phyloP scores from a whole-genome alignment of 2,329 filamentous ascomycete genomes.

The Aspergillus latus region DNA sequence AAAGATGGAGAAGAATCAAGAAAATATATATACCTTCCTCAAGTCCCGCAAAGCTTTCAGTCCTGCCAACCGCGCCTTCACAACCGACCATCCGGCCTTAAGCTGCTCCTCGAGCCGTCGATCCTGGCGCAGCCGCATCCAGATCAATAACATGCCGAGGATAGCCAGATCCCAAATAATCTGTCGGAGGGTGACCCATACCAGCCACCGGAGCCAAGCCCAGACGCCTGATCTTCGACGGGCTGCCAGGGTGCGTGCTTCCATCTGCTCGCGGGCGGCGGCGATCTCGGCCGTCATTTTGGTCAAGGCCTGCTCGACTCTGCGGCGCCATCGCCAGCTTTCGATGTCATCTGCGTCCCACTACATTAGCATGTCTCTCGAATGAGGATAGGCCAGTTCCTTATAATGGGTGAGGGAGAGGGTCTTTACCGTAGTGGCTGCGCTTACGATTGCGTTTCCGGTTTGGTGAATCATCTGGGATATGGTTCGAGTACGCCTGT shows the following conservation, averaged over 20 bases:
- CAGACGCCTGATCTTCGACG: constrained; percentile 64
- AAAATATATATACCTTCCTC: constrained; percentile 26
- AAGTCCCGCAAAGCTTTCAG: constrained; percentile 28
- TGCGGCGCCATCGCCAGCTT: constrained; percentile 69
- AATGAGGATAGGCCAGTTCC: constrained; percentile 7
- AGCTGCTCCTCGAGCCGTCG: constrained; percentile 42
- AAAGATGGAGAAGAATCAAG: constrained; percentile 17
- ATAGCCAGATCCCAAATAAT: constrained; percentile 67
- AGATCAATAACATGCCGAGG: constrained; percentile 43
- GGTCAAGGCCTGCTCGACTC: constrained; percentile 81
- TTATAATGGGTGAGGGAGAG: constrained; percentile 12
- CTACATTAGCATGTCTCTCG: constrained; percentile 15
- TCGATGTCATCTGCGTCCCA: constrained; percentile 21
- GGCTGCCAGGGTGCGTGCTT: constrained; percentile 70
- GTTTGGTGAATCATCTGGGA: background rate
- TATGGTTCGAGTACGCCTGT: constrained; percentile 2
- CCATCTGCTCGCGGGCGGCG: constrained; percentile 86
- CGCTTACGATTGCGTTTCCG: constrained; percentile 12
- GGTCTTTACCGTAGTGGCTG: constrained; percentile 13
- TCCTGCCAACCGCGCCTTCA: constrained; percentile 34
- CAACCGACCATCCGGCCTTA: constrained; percentile 32
- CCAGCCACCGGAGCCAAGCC: constrained; percentile 69
- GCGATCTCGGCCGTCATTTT: constrained; percentile 91
- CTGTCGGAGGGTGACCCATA: constrained; percentile 72
- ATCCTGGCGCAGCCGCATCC: constrained; percentile 45